Base-by-base conservation (phyloP, 179 eudicot species). In the Gypsophila paniculata region DNA sequence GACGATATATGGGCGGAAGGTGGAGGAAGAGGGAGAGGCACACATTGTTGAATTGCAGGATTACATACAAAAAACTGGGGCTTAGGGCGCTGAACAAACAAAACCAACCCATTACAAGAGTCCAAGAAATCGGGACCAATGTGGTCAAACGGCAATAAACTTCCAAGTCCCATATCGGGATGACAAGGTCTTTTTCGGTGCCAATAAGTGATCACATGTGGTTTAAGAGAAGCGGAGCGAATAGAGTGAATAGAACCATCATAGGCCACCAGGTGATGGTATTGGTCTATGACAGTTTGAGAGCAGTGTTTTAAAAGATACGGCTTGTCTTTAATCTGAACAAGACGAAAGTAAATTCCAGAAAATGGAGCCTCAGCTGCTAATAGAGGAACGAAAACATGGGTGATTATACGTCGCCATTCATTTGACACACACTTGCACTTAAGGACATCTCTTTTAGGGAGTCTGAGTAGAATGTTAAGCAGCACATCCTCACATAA, bases 1-100 rank as follows among this genome's bases (percentile, higher is more conserved):
- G 75, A 61, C 49, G 60, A 26, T 48, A 72, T n/a, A 29, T 7
- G 49, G 29, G 61, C 18, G n/a, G 59, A 72, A 46, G 75, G 75
- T 14, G 66, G 68, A 61, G 58, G 75, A 25, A 18, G 75, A 23
- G 75, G 75, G 25, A 72, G 22, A 15, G 48, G 60, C 44, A 72
- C 68, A 38, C 59, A 61, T 48, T 72, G 54, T 61, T 66, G 49
- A 6, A 72, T 72, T 42, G 68, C 19, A 15, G 75, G 75, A 13
- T 72, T 72, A 61, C 75, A 72, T 42, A 72, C 75, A 19, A 44
- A 72, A 48, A 44, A 72, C 48, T 11, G 68, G 59, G 75, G 59
- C 29, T 61, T 72, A 29, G 48, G 59, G 51, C 61, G 59, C n/a
- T 46, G 75, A 10, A 72, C 74, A 44, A 71, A 48, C 67, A 71